Evolutionary conservation across 2,329 filamentous ascomycete species (phyloP).

Genomic region (Cercospora canescens): DNA sequence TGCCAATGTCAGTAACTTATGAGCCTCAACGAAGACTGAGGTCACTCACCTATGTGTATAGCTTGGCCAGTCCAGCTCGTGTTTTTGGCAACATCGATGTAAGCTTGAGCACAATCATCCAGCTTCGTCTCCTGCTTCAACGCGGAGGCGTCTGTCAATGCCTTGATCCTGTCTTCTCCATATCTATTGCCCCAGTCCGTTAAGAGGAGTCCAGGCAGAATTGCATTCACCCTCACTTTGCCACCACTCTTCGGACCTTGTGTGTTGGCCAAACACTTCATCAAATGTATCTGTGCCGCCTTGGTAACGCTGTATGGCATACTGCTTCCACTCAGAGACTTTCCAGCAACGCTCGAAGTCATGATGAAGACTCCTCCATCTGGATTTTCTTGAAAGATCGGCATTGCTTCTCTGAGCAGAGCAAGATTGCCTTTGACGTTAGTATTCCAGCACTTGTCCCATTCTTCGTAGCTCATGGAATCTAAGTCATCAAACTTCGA

Average conservation of each 20-base stretch:
- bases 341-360: constrained; percentile 61
- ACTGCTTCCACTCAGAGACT: constrained; percentile 54
- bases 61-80: constrained; percentile 51
- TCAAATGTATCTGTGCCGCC: constrained; percentile 67
- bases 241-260: constrained; percentile 54
- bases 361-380: constrained; percentile 66
- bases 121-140: constrained; percentile 60
- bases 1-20: not conserved
- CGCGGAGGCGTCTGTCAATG: constrained; percentile 55
- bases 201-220: constrained; percentile 63
- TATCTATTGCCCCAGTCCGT: constrained; percentile 62
- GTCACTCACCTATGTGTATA: constrained; percentile 44
- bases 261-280: constrained; percentile 63
- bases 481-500: constrained; percentile 58
- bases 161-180: constrained; percentile 57
- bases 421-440: constrained; percentile 54
- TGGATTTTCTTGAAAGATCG: constrained; percentile 61
- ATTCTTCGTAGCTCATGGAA: constrained; percentile 60
- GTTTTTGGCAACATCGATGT: constrained; percentile 56
- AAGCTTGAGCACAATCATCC: constrained; percentile 58
- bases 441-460: constrained; percentile 65
- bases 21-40: too few species aligned
- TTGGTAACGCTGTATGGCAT: constrained; percentile 79
- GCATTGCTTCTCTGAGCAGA: constrained; percentile 43
- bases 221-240: constrained; percentile 60